These are phyloP conservation scores for Alternaria gaisen DNA, from an alignment of 2,329 filamentous ascomycete genomes.

Conservation along the genomic window DNA sequence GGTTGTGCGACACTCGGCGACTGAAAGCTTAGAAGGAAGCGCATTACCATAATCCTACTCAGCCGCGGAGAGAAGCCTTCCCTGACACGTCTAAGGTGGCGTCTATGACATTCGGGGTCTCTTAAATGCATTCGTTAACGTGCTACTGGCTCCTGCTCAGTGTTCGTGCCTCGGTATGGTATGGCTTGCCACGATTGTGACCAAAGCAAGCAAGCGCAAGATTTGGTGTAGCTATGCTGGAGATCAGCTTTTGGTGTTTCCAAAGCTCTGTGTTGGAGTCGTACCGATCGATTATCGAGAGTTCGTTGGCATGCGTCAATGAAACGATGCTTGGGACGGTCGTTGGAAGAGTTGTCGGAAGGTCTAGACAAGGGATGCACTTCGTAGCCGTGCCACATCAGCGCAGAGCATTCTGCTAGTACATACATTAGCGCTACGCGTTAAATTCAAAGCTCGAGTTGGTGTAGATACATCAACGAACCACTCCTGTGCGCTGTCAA, in stretches of 20 bases:
- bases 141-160: not conserved
- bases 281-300: not conserved
- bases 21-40: not conserved
- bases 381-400: conserved; percentile 7
- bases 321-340: not conserved
- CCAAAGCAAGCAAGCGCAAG: not conserved
- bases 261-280: not conserved
- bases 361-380: not conserved
- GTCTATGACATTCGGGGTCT: too few species aligned
- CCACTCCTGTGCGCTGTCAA: not conserved
- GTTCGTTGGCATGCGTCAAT: not conserved
- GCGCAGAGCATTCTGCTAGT: conserved; percentile 3
- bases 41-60: not conserved
- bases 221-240: not conserved
- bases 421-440: conserved; percentile 12
- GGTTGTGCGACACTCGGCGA: not conserved
- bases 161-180: not conserved
- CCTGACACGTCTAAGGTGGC: not conserved
- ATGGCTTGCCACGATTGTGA: not conserved
- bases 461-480: not conserved
- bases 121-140: not conserved
- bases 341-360: not conserved
- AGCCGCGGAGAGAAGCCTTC: not conserved
- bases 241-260: not conserved
- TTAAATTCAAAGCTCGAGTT: not conserved